Evolutionary conservation across 2,329 filamentous ascomycete species (phyloP), one percentile per base, ranked within the genome.

Genomic region (Fusarium buxicola): DNA sequence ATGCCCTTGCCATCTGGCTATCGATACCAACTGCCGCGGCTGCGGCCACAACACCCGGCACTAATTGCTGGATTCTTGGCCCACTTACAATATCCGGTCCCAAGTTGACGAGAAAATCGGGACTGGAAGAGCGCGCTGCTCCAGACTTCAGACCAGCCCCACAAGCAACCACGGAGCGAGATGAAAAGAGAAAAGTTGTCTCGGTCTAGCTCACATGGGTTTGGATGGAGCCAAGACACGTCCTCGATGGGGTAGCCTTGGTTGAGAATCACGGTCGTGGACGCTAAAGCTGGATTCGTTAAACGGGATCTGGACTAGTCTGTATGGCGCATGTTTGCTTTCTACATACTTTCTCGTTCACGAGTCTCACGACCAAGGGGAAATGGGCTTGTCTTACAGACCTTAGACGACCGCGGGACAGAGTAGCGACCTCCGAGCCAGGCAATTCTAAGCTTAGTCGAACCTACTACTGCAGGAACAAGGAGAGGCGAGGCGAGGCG

Each of bases 401-500:
- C 10, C 28, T n/a, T 43, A 31, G 38, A 32, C 24, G 32, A 44
- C 31, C 34, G 15, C 21, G 18, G 38, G 49, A 36, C 47, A 50
- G 43, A 60, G 32, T 45, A 58, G 60, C 30, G 43, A 36, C 49
- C 39, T 52, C 34, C 32, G 48, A 49, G 39, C 54, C 61, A 64
- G 48, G 57, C 41, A 45, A 48, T 38, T 53, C 56, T 31, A 55
- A 58, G 67, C 44, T 46, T 66, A 68, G 68, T 60, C 41, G 38
- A 56, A 47, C 28, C 52, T 49, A 61, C 66, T 70, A 70, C 68
- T 70, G 68, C 68, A 70, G 68, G 68, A 70, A 70, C 68, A 52
- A 25, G 44, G 45, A 50, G 35, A 56, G 36, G 48, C 49, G 58
- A 25, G 44, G 45, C 52, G 35, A 56, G 36, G 48, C 49, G 58